phyloP scores from a whole-genome alignment of 257 asterid species.

The Forsythia viridissima region DNA sequence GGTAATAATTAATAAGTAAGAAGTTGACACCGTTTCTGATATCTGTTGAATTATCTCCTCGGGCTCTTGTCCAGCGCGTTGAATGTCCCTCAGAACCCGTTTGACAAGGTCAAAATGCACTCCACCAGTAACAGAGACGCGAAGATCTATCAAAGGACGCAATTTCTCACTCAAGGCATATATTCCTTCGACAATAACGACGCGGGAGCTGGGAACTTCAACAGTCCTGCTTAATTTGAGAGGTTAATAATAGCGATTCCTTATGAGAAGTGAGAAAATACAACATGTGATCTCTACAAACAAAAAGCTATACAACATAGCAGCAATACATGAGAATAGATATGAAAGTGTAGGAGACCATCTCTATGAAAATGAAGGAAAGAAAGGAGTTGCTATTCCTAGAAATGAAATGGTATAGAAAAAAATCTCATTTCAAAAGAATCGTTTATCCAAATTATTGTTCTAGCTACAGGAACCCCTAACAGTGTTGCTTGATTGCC shows the following conservation, averaged over 20 bases:
- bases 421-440: neutral
- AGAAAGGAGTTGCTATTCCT: slow-evolving; percentile 1
- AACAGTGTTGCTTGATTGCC: neutral
- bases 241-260: slow-evolving; percentile 13
- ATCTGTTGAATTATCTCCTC: slow-evolving; percentile 98
- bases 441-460: neutral
- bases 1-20: slow-evolving; percentile 7
- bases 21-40: slow-evolving; percentile 75
- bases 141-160: slow-evolving; percentile 86
- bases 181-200: slow-evolving; percentile 92
- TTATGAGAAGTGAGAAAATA: slow-evolving; percentile 11
- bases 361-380: neutral
- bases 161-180: slow-evolving; percentile 92
- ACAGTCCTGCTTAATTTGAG: slow-evolving; percentile 58
- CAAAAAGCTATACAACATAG: slow-evolving; percentile 2
- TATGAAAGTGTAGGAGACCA: neutral
- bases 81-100: slow-evolving; percentile 95
- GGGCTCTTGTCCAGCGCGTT: slow-evolving; percentile 99
- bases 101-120: slow-evolving; percentile 98
- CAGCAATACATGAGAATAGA: neutral
- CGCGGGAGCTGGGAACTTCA: slow-evolving; percentile 90
- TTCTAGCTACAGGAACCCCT: neutral
- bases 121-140: slow-evolving; percentile 99
- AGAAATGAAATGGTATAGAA: slow-evolving; percentile 3
- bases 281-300: slow-evolving; percentile 12